phyloP scores from a whole-genome alignment of 2,329 filamentous ascomycete genomes.

The Teratosphaeria epicoccoides region DNA sequence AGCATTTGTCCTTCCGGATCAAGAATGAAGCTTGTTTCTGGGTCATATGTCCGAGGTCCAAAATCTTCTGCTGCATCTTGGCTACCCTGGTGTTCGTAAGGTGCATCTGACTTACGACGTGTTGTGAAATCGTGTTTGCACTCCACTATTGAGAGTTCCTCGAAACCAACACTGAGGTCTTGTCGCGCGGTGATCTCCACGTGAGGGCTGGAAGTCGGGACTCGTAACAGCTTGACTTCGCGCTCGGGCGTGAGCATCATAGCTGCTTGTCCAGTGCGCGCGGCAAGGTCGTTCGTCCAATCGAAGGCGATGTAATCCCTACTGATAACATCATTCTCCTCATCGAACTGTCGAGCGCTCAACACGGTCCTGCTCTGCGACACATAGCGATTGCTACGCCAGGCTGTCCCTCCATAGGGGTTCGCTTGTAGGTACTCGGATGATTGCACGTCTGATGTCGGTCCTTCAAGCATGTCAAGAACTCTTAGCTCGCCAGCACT shows the following conservation, averaged over 20 bases:
- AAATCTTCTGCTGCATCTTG: conserved; percentile 17
- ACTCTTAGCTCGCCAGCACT: conserved; percentile 49
- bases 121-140: conserved; percentile 4
- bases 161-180: conserved; percentile 26
- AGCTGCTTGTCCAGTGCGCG: conserved; percentile 39
- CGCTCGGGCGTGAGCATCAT: conserved; percentile 44
- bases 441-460: background rate
- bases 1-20: background rate
- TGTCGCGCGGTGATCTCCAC: conserved; percentile 35
- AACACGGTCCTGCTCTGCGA: conserved; percentile 32
- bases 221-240: conserved; percentile 39
- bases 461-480: conserved; percentile 19
- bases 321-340: conserved; percentile 32
- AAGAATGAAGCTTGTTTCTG: background rate
- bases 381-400: conserved; percentile 36
- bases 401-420: conserved; percentile 24
- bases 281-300: conserved; percentile 41
- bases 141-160: conserved; percentile 16
- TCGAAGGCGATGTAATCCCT: conserved; percentile 48
- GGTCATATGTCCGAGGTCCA: conserved; percentile 14
- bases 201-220: conserved; percentile 31
- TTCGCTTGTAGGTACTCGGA: conserved; percentile 12
- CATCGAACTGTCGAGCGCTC: conserved; percentile 35
- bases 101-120: conserved; percentile 6
- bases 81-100: conserved; percentile 7